phyloP scores from a whole-genome alignment of 2,329 filamentous ascomycete genomes.

The Fusarium kyushuense region DNA sequence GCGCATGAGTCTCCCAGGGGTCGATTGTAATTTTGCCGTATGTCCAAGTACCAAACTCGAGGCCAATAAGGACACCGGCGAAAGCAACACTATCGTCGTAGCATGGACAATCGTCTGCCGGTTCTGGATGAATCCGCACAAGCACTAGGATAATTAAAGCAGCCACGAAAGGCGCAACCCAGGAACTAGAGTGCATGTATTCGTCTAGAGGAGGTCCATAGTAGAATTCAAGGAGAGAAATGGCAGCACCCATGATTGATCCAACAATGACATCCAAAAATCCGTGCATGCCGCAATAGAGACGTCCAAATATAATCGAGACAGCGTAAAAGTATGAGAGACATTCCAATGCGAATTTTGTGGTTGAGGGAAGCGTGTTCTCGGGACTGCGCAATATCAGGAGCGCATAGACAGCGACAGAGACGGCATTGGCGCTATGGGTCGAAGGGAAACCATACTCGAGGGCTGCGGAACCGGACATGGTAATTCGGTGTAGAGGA shows the following conservation, averaged over 20 bases:
- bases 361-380: slow-evolving; percentile 69
- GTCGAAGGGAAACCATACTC: slow-evolving; percentile 99
- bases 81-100: slow-evolving; percentile 97
- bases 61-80: slow-evolving; percentile 87
- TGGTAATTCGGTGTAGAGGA: slow-evolving; percentile 92
- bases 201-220: slow-evolving; percentile 73
- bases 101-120: slow-evolving; percentile 95
- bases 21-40: slow-evolving; percentile 69
- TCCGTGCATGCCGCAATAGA: slow-evolving; percentile 99
- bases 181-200: slow-evolving; percentile 75
- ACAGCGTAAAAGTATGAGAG: slow-evolving; percentile 85
- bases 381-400: slow-evolving; percentile 75
- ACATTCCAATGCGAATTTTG: slow-evolving; percentile 72
- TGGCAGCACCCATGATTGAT: slow-evolving; percentile 77
- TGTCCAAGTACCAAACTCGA: slow-evolving; percentile 87
- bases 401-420: slow-evolving; percentile 87
- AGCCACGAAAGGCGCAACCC: slow-evolving; percentile 72
- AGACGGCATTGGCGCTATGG: slow-evolving; percentile 96
- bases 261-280: slow-evolving; percentile 92
- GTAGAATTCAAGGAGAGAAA: slow-evolving; percentile 70
- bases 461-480: slow-evolving; percentile 94
- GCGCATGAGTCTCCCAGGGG: slow-evolving; percentile 59
- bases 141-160: slow-evolving; percentile 77
- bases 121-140: slow-evolving; percentile 92
- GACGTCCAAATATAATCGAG: slow-evolving; percentile 89